Base-by-base conservation (phyloP, 2,329 filamentous ascomycete species). In the Apiospora malaysiana region DNA sequence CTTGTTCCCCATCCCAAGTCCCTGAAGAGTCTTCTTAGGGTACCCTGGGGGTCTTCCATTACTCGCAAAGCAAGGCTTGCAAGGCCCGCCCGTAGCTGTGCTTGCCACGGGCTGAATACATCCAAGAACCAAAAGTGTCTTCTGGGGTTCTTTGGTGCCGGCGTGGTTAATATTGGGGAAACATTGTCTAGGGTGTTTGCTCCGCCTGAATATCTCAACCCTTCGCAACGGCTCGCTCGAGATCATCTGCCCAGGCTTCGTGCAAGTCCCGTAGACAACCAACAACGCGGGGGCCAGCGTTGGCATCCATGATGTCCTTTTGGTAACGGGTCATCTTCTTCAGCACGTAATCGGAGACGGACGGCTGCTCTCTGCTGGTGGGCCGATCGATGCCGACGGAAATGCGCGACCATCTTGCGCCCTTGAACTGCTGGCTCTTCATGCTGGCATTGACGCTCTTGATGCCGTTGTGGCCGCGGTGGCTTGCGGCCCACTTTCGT, bases 331-430 rank as follows among this genome's bases (percentile, higher is more conserved):
- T 45, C 85, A 96, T 90, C 76, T 89, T 89, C 71, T 86, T 86
- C 75, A 98, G 82, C 59, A 98, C 95, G 83, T 95, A 97, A 32
- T 89, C 84, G 59, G 91, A 89, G 12, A 98, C 94, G 2, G 88
- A 89, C 49, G 84, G 82, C 27, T 85, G 84, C 68, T 94, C 91
- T 73, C 94, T 86, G 73, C 87, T 91, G 65, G 83, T 84, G 0
- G 95, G 95, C 65, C 96, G 85, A n/a, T 94, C 95, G 82, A 98
- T 97, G 0, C 96, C 96, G 16, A 98, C 84, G 0, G 93, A 91
- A 68, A 98, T 89, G 71, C 93, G 85, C 73, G 79, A 86, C 83
- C 84, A 88, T 18, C 79, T 82, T 0, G 82, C 81, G 0, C 75
- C 78, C 2, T 81, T 79, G 67, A 83, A 87, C 10, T 83, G 81